Conservation (phyloP, 352 stramenopile genomes). For the Phytophthora sp. region DNA sequence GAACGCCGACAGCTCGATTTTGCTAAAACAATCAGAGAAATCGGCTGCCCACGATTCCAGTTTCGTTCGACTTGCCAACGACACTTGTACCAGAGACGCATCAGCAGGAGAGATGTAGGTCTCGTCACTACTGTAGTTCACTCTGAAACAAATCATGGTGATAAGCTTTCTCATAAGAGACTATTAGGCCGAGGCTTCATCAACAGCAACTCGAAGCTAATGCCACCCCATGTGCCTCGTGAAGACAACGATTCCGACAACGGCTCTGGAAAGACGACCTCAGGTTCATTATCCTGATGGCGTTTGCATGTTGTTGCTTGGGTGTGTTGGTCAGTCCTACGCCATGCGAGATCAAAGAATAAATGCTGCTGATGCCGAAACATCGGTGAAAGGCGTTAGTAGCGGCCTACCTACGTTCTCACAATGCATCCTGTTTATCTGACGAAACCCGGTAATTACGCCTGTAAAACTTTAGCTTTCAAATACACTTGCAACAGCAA, state of each 20-base stretch:
- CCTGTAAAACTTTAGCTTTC: too few relatives aligned
- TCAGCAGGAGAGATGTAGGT: neutral
- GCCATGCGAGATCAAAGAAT: conserved; percentile 45
- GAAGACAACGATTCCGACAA: neutral
- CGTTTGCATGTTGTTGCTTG: conserved; percentile 46
- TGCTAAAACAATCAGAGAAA: conserved; percentile 1
- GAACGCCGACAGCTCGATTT: neutral
- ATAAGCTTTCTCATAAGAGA: conserved; percentile 13
- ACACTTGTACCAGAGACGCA: conserved; percentile 26
- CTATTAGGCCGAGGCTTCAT: conserved; percentile 16
- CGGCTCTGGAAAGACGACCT: conserved; percentile 19
- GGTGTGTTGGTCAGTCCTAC: conserved; percentile 39
- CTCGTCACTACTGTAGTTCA: neutral
- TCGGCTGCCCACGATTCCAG: conserved; percentile 9
- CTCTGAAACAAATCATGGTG: conserved; percentile 9
- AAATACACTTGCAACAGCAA: neutral
- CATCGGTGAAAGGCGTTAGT: conserved; percentile 37
- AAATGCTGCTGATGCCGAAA: conserved; percentile 30
- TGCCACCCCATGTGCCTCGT: neutral
- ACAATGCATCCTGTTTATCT: conserved; percentile 11
- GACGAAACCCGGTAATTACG: conserved; percentile 1
- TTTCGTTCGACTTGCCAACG: conserved; percentile 29
- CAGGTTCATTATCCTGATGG: conserved; percentile 43
- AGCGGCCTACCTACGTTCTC: conserved; percentile 8
- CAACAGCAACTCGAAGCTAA: neutral